Percentiles rank a stretch among this genome's conserved stretches.
Conservation (phyloP, 148 eudicot species). For the Rhododendron simsii region DNA sequence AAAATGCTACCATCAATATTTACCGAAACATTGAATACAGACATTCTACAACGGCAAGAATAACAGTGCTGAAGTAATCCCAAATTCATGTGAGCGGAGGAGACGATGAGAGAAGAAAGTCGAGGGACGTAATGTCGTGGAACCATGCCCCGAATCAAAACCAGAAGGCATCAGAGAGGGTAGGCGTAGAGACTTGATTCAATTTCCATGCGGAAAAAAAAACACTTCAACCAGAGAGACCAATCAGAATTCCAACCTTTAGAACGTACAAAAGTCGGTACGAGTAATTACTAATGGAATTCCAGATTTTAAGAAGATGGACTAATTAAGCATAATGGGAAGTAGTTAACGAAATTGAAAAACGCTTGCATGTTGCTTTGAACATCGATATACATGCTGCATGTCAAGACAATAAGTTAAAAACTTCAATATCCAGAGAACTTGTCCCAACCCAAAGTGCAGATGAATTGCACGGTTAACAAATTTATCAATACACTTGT, state of each 20-base stretch:
- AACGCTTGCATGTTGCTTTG: neutral
- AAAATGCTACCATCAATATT: neutral
- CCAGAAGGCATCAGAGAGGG: neutral
- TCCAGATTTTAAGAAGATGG: neutral
- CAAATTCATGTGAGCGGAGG: neutral
- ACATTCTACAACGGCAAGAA: neutral
- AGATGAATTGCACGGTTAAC: neutral
- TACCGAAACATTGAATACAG: neutral
- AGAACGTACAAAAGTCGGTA: neutral
- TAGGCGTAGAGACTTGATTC: neutral
- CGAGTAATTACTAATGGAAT: neutral
- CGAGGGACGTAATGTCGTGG: neutral
- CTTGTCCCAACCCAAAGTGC: neutral
- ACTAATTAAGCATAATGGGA: neutral
- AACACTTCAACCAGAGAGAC: neutral
- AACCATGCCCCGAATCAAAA: neutral
- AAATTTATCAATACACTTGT: neutral
- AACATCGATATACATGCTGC: neutral
- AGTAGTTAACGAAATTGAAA: neutral
- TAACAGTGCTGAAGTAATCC: neutral
- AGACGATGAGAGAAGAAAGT: neutral
- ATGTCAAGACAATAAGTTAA: neutral
- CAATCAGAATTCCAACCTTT: neutral
- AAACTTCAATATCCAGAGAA: neutral
- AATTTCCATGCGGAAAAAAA: neutral